Evolutionary conservation across 2,329 filamentous ascomycete species (phyloP).

Genomic region (Anthostomella pinea): DNA sequence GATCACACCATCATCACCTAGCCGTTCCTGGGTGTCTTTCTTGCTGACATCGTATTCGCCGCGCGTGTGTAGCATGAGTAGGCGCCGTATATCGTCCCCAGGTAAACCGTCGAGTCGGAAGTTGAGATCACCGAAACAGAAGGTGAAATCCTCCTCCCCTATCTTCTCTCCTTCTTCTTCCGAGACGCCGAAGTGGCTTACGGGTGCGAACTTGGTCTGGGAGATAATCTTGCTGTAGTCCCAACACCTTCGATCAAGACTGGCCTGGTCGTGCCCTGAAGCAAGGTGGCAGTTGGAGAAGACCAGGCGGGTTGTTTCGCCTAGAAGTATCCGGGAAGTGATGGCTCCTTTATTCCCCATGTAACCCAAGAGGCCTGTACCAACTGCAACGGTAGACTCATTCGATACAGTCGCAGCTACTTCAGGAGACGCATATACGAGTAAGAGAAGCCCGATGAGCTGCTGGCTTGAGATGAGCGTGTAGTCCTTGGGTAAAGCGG

Average conservation of each 20-base stretch:
- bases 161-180: constrained; percentile 68
- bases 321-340: constrained; percentile 75
- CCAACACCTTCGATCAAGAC: constrained; percentile 84
- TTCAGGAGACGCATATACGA: constrained; percentile 81
- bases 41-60: constrained; percentile 68
- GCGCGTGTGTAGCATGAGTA: constrained; percentile 77
- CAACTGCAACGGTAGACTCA: constrained; percentile 78
- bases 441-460: constrained; percentile 76
- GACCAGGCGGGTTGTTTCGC: constrained; percentile 83
- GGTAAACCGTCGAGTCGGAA: constrained; percentile 87
- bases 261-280: constrained; percentile 74
- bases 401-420: constrained; percentile 73
- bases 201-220: constrained; percentile 75
- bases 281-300: constrained; percentile 92
- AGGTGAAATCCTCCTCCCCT: constrained; percentile 88
- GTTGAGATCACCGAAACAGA: constrained; percentile 96
- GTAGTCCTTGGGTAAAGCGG: constrained; percentile 75
- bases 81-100: constrained; percentile 81
- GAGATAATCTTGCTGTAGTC: constrained; percentile 76
- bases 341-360: constrained; percentile 96
- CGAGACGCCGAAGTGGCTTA: constrained; percentile 62
- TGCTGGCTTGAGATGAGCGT: constrained; percentile 76
- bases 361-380: constrained; percentile 87
- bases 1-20: constrained; percentile 51
- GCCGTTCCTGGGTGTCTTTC: constrained; percentile 34